Conservation (phyloP, 1,139 yeast species). For the Zygotorulaspora mrakii region DNA sequence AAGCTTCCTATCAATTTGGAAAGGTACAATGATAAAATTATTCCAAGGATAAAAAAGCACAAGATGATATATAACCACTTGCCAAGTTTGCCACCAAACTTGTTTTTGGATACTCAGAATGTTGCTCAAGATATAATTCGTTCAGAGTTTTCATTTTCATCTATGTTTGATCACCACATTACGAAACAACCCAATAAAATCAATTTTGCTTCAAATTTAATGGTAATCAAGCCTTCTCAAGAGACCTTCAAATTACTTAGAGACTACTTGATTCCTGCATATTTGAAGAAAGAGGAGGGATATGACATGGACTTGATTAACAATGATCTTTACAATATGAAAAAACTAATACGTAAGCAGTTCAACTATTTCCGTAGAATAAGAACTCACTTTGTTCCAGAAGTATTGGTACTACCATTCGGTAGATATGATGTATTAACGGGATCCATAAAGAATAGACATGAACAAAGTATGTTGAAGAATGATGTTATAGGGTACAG, state of each 20-base stretch:
- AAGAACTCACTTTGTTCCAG: slow-evolving; percentile 27
- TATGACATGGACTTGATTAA: slow-evolving; percentile 36
- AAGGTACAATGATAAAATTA: slow-evolving; percentile 22
- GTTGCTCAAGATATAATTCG: slow-evolving; percentile 31
- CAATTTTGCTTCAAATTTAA: slow-evolving; percentile 31
- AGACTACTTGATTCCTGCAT: slow-evolving; percentile 22
- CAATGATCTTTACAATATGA: slow-evolving; percentile 31
- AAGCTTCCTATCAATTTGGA: slow-evolving; percentile 26
- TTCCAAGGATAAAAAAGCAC: slow-evolving; percentile 23
- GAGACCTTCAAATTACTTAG: slow-evolving; percentile 22
- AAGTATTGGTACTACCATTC: slow-evolving; percentile 32
- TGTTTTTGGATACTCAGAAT: slow-evolving; percentile 27
- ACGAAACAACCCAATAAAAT: slow-evolving; percentile 22
- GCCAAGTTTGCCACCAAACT: slow-evolving; percentile 31
- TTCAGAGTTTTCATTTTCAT: slow-evolving; percentile 25
- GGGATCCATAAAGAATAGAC: slow-evolving; percentile 27
- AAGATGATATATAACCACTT: slow-evolving; percentile 34
- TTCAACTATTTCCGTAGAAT: slow-evolving; percentile 31
- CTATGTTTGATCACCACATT: slow-evolving; percentile 21
- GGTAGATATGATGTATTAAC: slow-evolving; percentile 33
- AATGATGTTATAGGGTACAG: slow-evolving; percentile 32
- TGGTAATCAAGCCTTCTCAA: slow-evolving; percentile 35
- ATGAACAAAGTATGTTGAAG: slow-evolving; percentile 22
- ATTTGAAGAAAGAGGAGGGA: slow-evolving; percentile 19
- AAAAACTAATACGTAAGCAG: slow-evolving; percentile 29